Evolutionary conservation across 208 protist genomes (phyloP), one percentile per base, ranked within the genome.

Genomic region (Hexamita inflata): DNA sequence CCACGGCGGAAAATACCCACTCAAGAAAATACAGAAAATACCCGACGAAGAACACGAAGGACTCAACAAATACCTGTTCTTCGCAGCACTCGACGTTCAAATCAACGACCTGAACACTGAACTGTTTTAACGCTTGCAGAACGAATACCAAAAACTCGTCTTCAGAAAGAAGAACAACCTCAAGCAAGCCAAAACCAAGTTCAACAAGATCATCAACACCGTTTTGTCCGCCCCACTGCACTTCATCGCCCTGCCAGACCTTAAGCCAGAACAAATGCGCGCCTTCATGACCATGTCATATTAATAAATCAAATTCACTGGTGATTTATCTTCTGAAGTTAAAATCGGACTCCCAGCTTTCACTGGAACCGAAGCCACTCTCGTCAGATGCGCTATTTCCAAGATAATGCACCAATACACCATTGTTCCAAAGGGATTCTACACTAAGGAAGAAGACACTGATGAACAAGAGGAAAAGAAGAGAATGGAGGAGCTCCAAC

Each of bases 21-120:
- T 45, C 11, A 70, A 45, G 11, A 35, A 70, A 11, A 70, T 49
- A 24, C 15, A 49, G 15, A 70, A 45, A 49, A 7, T 70, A 4
- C 64, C 64, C 7, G n/a, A 45, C 11, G 64, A 70, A 45, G 64
- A 70, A 34, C 64, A 70, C 40, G 64, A 70, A 45, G 64, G 64
- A 15, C 4, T 70, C 38, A 70, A 70, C 38, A 70, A 70, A 38
- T 7, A 70, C 9, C 11, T 70, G 15, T 70, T 70, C 38, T 70
- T 70, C n/a, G 64, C 38, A 45, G 64, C 64, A n/a, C 11, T 38
- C 15, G 64, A 70, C n/a, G 26, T 45, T 38, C 4, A 70, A n/a
- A n/a, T 70, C 38, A 45, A 7, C 38, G 19, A 13, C 2, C 15
- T 45, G 4, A 38, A 15, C 9, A 38, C 64, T 11, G 4, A 70